Percentiles rank a stretch among this genome's conserved stretches.
These are phyloP conservation scores for Nigrospora oryzae DNA, from an alignment of 2,329 filamentous ascomycete species.

Conservation along the genomic window DNA sequence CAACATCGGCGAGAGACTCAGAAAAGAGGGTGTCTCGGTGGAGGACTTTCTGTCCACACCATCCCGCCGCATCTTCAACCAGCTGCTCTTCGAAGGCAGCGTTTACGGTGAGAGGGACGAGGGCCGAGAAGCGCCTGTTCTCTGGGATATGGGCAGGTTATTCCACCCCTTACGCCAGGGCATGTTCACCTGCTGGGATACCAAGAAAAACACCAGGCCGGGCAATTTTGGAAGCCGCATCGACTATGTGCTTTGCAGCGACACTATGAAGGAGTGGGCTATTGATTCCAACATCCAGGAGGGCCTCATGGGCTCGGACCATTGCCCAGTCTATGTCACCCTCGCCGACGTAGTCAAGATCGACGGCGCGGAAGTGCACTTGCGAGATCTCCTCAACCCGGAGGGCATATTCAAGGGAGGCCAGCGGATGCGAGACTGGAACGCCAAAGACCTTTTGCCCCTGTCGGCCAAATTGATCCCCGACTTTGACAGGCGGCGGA, in stretches of 20 bases:
- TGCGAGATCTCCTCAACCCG: conserved; percentile 73
- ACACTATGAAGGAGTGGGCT: conserved; percentile 74
- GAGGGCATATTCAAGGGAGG: conserved; percentile 62
- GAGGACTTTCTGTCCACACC: conserved; percentile 67
- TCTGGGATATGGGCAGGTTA: conserved; percentile 77
- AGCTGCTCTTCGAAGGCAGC: conserved; percentile 67
- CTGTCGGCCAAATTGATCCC: conserved; percentile 77
- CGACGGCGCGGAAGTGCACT: conserved; percentile 38
- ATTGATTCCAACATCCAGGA: conserved; percentile 80
- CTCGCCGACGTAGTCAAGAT: conserved; percentile 55
- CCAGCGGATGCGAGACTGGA: conserved; percentile 57
- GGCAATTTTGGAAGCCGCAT: conserved; percentile 90
- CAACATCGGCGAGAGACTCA: conserved; percentile 61
- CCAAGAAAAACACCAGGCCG: conserved; percentile 88
- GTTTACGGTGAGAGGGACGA: conserved; percentile 60
- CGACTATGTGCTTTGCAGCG: conserved; percentile 83
- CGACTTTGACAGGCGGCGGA: conserved; percentile 78
- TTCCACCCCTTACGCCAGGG: conserved; percentile 73
- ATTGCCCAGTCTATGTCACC: conserved; percentile 83
- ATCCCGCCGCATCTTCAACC: conserved; percentile 73
- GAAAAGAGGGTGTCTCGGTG: conserved; percentile 58
- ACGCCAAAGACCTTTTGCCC: conserved; percentile 56
- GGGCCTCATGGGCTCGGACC: conserved; percentile 88
- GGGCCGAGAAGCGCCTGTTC: conserved; percentile 59
- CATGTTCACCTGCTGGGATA: conserved; percentile 98